Conservation (phyloP, 1,139 yeast genomes). For the Arxiozyma heterogenica region DNA sequence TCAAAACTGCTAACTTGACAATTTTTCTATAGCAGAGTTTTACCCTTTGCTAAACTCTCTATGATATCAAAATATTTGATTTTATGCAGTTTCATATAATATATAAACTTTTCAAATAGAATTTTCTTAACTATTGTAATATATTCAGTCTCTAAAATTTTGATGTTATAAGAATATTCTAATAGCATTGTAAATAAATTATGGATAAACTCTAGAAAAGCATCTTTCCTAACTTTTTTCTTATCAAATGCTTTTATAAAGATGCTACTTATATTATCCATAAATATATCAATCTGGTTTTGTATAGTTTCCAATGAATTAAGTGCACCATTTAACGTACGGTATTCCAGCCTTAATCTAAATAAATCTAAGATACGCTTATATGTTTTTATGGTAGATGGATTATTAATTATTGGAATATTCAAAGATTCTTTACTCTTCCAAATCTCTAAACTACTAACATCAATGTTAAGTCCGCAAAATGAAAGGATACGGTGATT, state of each 20-base stretch:
- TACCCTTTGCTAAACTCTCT: neutral
- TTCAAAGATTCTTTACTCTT: slow-evolving; percentile 16
- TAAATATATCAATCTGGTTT: slow-evolving; percentile 9
- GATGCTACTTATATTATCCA: slow-evolving; percentile 3
- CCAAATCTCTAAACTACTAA: slow-evolving; percentile 18
- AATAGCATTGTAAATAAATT: slow-evolving; percentile 6
- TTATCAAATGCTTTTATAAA: slow-evolving; percentile 3
- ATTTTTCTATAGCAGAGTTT: too few relatives aligned
- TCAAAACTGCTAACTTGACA: neutral
- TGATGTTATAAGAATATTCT: neutral
- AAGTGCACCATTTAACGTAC: slow-evolving; percentile 5
- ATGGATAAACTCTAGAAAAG: slow-evolving; percentile 3
- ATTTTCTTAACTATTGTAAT: neutral
- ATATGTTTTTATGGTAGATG: slow-evolving; percentile 10
- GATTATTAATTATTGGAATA: slow-evolving; percentile 9
- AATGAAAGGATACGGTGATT: slow-evolving; percentile 11
- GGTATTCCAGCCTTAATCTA: slow-evolving; percentile 9
- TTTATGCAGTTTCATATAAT: neutral
- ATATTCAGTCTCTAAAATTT: neutral
- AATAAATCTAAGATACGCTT: slow-evolving; percentile 8
- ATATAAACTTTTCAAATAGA: neutral
- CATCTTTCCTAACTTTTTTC: slow-evolving; percentile 3
- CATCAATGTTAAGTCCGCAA: slow-evolving; percentile 22
- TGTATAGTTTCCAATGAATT: slow-evolving; percentile 21
- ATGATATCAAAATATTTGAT: neutral